Evolutionary conservation across 1,284 basidiomycete genomes (phyloP), one percentile per base, ranked within the genome.

Genomic region (Ganoderma meredithae): DNA sequence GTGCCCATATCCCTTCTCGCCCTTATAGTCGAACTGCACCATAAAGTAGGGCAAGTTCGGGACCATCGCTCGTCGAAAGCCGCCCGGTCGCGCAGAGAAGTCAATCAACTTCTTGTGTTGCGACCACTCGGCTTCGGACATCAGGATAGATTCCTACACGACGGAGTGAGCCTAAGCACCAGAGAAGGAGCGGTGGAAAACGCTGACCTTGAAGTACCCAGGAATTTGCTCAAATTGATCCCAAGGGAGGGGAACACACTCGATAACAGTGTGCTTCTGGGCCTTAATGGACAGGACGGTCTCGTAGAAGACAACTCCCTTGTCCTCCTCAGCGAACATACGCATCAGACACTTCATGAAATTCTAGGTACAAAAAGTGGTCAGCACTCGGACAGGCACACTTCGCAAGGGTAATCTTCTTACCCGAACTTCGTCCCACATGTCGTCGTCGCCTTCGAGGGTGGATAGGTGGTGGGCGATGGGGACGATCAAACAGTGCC

Each of bases 321-420:
- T 91, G 79, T 96, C 93, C 69, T 95, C 89, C 72, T 95, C 91
- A 0, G 95, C 91, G 73, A 91, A 96, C 94, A 98, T 96, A 67
- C 90, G 90, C 90, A 99, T 97, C 19, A 99, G 83, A 74, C 95
- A 97, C 82, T 99, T 99, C 96, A 98, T 98, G 77, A 98, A 99
- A 79, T 99, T 99, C 95, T 98, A 69, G 1, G 25, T 72, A 60
- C 25, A 60, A 13, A 64, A 55, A 58, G 68, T 41, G 67, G 63
- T 33, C 33, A 44, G 17, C 2, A 3, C 22, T 39, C 1, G 31
- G 1, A 3, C 3, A 31, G 36, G 8, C 36, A 39, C 36, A 10
- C 36, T 39, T 39, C 10, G 10, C 36, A 39, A 39, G 6, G 36
- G 2, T 1, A 1, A 39, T 10, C 36, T 39, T 39, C 92, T 66